Evolutionary conservation across 108 stramenopile species (phyloP).

Genomic region (Nannochloropsis gaditana): DNA sequence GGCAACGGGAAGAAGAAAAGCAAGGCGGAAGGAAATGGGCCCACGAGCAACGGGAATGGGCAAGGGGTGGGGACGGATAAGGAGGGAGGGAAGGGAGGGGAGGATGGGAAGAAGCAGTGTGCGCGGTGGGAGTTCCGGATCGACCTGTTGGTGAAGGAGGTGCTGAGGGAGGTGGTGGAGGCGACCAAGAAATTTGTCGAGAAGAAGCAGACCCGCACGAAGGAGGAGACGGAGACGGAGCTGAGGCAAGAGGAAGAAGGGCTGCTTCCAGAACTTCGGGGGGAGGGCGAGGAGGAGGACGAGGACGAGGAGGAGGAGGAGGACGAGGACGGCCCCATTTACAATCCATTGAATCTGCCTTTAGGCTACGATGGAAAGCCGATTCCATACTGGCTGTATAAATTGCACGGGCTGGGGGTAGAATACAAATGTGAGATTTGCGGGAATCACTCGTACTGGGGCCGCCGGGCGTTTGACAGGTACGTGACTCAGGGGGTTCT

Average conservation of each 20-base stretch:
- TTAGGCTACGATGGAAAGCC: slow-evolving; percentile 98
- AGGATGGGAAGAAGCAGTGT: neutral
- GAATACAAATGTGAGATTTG: slow-evolving; percentile 97
- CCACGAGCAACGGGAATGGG: slow-evolving; percentile 26
- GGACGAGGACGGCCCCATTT: slow-evolving; percentile 91
- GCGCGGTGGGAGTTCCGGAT: neutral
- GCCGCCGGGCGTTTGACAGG: slow-evolving; percentile 49
- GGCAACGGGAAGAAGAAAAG: slow-evolving; percentile 52
- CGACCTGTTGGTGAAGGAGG: slow-evolving; percentile 64
- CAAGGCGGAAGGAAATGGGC: slow-evolving; percentile 26
- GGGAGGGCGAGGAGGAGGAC: slow-evolving; percentile 42
- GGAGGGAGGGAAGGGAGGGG: neutral
- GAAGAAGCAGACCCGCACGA: slow-evolving; percentile 80
- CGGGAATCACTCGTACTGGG: slow-evolving; percentile 90
- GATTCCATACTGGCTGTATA: slow-evolving; percentile 98
- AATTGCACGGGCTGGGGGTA: slow-evolving; percentile 95
- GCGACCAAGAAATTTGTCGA: slow-evolving; percentile 76
- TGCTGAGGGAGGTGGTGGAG: slow-evolving; percentile 73
- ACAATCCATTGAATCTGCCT: slow-evolving; percentile 97
- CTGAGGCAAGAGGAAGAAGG: slow-evolving; percentile 61
- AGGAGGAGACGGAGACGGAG: slow-evolving; percentile 80
- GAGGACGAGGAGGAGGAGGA: slow-evolving; percentile 66
- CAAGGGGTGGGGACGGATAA: neutral
- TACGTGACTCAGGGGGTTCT: neutral
- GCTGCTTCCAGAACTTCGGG: slow-evolving; percentile 31